phyloP scores from a whole-genome alignment of 176 grass and related monocot genomes.

The Dendrocalamus sinicus region DNA sequence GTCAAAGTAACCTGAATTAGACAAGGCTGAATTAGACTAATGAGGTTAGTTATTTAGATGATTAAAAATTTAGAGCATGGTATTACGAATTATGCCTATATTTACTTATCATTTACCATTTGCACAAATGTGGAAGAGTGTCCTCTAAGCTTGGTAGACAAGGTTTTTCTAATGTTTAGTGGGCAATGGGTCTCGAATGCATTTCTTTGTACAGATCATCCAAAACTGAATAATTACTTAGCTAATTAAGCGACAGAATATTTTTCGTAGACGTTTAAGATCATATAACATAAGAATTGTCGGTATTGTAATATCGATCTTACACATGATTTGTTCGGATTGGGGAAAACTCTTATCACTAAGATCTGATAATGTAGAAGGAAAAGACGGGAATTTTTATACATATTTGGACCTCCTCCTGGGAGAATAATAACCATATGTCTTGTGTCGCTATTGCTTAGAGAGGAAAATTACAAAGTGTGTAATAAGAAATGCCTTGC shows the following conservation, averaged over 20 bases:
- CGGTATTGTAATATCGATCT: no score
- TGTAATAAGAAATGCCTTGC: no score
- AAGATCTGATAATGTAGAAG: no score
- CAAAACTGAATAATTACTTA: background rate
- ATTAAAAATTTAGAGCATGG: background rate
- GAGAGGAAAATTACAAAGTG: no score
- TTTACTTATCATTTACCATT: background rate
- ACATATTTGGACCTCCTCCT: rapidly evolving
- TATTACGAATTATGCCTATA: background rate
- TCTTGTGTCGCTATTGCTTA: no score
- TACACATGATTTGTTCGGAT: no score
- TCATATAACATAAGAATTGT: background rate
- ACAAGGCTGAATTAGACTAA: background rate
- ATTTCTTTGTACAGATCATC: background rate
- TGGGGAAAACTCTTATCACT: no score
- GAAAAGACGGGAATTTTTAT: no score
- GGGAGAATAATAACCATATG: no score
- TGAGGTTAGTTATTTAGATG: background rate
- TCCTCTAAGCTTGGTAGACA: background rate
- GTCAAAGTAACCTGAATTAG: background rate
- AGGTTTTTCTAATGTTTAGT: background rate
- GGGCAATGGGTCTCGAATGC: background rate
- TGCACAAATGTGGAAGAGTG: background rate
- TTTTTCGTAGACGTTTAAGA: background rate
- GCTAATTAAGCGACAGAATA: background rate